Percentiles rank a stretch among this genome's conserved stretches.
phyloP scores from a whole-genome alignment of 2,329 filamentous ascomycete species.

The Chaetomium strumarium region DNA sequence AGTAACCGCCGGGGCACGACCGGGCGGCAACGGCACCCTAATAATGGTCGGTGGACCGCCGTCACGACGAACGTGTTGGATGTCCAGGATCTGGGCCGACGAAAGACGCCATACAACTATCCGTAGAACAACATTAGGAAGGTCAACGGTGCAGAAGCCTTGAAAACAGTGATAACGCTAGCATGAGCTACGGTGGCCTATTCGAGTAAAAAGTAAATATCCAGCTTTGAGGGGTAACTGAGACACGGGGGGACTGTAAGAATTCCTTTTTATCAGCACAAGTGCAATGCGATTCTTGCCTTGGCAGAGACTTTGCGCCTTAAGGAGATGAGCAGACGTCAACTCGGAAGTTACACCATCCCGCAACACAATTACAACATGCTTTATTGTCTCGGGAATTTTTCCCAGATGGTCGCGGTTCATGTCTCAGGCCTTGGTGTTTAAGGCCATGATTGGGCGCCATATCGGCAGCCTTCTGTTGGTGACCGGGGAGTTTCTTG shows the following conservation, averaged over 20 bases:
- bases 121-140: conserved; percentile 1
- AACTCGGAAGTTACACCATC: background rate
- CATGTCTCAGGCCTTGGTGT: background rate
- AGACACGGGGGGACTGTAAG: background rate
- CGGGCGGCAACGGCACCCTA: background rate
- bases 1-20: background rate
- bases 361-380: background rate
- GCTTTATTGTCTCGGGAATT: conserved; percentile 8
- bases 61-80: background rate
- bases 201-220: conserved; percentile 9
- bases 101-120: background rate
- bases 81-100: conserved; percentile 1
- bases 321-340: background rate
- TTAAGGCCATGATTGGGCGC: conserved; percentile 1
- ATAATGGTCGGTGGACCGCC: background rate
- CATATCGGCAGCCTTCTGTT: background rate
- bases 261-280: too few relatives aligned
- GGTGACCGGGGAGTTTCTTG: background rate
- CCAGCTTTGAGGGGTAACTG: background rate
- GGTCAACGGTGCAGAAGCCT: background rate
- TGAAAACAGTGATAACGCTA: background rate
- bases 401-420: background rate
- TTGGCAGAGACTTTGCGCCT: too few relatives aligned
- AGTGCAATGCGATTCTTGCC: too few relatives aligned
- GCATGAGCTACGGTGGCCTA: background rate